Conservation (phyloP, 352 stramenopile genomes). For the Phytopythium litorale region DNA sequence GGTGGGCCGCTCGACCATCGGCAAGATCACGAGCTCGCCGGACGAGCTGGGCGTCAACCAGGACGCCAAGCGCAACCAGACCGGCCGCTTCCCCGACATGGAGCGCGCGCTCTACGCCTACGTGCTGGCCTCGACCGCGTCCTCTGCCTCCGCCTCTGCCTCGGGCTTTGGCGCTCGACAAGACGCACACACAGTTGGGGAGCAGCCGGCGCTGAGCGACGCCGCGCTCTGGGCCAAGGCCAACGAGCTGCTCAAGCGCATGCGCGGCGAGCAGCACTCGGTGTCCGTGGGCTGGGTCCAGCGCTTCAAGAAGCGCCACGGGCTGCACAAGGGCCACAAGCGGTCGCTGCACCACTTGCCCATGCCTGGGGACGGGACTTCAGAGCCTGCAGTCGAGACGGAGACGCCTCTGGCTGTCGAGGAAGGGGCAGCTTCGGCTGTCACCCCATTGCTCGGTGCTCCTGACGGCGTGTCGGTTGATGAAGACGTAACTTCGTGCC, state of each 20-base stretch:
- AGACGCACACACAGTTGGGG: background rate
- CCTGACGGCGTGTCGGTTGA: background rate
- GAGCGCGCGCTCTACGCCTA: slow-evolving; percentile 19
- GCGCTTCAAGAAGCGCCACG: slow-evolving; percentile 33
- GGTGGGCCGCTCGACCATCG: slow-evolving; percentile 35
- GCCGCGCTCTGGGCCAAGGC: slow-evolving; percentile 25
- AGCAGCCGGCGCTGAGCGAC: slow-evolving; percentile 17
- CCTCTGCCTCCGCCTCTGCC: no score
- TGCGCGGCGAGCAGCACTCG: slow-evolving; percentile 10
- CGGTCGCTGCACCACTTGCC: background rate
- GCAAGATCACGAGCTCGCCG: slow-evolving; percentile 23
- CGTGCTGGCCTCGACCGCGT: slow-evolving; percentile 6
- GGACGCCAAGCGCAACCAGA: slow-evolving; percentile 25
- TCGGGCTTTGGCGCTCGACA: no score
- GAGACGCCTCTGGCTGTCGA: background rate
- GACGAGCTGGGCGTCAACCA: slow-evolving; percentile 27
- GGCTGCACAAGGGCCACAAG: slow-evolving; percentile 19
- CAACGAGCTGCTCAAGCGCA: slow-evolving; percentile 28
- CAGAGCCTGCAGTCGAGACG: background rate
- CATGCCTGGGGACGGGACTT: background rate
- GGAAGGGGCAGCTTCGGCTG: background rate
- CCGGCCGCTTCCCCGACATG: slow-evolving; percentile 32
- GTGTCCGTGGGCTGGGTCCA: slow-evolving; percentile 35
- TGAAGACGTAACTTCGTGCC: background rate
- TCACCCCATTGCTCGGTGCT: background rate